phyloP scores from a whole-genome alignment of 2,329 filamentous ascomycete genomes.

The Beauveria australis region DNA sequence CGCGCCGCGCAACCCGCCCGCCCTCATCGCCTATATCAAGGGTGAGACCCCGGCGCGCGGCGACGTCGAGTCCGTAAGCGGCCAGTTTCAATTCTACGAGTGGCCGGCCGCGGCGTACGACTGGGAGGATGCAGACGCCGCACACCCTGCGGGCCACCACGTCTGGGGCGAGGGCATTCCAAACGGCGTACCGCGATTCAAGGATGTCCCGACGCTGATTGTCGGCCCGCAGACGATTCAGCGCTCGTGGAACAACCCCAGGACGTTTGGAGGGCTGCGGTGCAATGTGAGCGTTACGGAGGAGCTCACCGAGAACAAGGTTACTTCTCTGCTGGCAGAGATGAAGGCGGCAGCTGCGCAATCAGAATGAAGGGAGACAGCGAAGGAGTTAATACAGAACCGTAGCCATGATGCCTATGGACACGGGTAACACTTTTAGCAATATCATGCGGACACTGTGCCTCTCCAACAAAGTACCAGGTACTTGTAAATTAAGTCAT shows the following conservation, averaged over 20 bases:
- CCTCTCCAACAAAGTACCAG: background rate
- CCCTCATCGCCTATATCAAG: background rate
- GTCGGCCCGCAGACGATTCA: slow-evolving; percentile 1
- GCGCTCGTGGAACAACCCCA: slow-evolving; percentile 5
- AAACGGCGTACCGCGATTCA: background rate
- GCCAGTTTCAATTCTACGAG: slow-evolving; percentile 8
- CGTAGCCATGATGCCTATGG: background rate
- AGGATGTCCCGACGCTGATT: slow-evolving; percentile 1
- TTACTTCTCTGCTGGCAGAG: slow-evolving; percentile 7
- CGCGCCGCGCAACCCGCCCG: background rate
- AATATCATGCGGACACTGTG: background rate
- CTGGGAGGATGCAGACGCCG: background rate
- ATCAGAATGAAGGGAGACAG: background rate
- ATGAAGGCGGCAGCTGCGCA: background rate
- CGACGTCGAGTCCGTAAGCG: background rate
- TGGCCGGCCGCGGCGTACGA: slow-evolving; percentile 3
- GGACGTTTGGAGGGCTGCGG: background rate
- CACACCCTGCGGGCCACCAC: background rate
- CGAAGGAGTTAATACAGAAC: background rate
- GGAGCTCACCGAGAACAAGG: background rate
- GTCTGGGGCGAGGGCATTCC: background rate
- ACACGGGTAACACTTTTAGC: background rate
- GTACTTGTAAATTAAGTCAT: slow-evolving; percentile 1
- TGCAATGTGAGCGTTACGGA: background rate
- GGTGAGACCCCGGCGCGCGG: background rate